These are phyloP conservation scores for Aspergillus taichungensis DNA, from an alignment of 495 filamentous ascomycete species.

Conservation along the genomic window DNA sequence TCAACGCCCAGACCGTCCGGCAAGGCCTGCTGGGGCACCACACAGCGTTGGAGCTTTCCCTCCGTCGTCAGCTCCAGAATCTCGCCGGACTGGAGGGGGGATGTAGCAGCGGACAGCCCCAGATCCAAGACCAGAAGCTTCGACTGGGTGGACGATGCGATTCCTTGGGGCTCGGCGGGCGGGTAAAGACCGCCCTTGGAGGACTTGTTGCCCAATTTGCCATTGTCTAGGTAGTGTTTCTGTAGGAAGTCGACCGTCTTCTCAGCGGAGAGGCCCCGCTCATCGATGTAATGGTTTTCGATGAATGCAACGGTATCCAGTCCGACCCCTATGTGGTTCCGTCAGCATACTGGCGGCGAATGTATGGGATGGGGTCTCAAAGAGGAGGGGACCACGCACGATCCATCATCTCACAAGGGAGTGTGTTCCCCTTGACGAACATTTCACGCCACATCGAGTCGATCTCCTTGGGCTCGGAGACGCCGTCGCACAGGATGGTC, in stretches of 20 bases:
- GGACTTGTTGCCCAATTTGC: slow-evolving; percentile 18
- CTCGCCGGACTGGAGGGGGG: too few species aligned
- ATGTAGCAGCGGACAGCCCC: too few species aligned
- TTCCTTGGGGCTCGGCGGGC: too few species aligned
- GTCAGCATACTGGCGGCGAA: background rate
- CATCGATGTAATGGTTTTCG: slow-evolving; percentile 30
- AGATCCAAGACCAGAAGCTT: too few species aligned
- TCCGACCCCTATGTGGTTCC: slow-evolving; percentile 24
- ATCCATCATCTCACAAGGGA: slow-evolving; percentile 23
- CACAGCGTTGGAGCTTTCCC: too few species aligned
- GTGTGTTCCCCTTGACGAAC: slow-evolving; percentile 13
- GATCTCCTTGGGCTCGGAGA: slow-evolving; percentile 33
- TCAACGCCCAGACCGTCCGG: too few species aligned
- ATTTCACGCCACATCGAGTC: slow-evolving; percentile 35
- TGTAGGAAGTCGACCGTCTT: slow-evolving; percentile 28
- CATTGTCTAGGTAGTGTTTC: slow-evolving; percentile 27
- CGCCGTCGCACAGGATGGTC: slow-evolving; percentile 37
- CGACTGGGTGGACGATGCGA: too few species aligned
- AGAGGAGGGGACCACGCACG: slow-evolving; percentile 6
- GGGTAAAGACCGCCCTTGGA: too few species aligned
- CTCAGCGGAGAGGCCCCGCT: slow-evolving; percentile 24
- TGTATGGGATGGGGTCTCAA: too few species aligned
- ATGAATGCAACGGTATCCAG: slow-evolving; percentile 41
- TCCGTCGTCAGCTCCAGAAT: too few species aligned
- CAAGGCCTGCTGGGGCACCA: too few species aligned